Base-by-base conservation (phyloP, 306 rosid species). In the Prunus fruticosa region DNA sequence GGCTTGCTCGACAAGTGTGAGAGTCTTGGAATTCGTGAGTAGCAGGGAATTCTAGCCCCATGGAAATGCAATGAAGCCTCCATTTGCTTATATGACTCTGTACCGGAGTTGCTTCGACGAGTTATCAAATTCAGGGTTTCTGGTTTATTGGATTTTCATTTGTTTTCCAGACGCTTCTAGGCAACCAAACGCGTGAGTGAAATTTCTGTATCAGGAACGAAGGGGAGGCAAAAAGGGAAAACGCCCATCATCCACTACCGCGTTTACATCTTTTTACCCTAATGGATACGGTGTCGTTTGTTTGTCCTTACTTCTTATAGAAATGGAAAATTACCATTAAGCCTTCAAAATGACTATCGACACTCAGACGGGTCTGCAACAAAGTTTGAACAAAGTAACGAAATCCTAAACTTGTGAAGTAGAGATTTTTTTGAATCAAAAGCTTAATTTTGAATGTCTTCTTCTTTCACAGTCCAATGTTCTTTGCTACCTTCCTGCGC, bases 381-480 rank as follows among this genome's bases (percentile, higher is more conserved):
- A 38, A 34, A 34, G 41, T 34, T 6, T 34, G 41, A 34, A 34
- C 41, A 5, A 4, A 38, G 43, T 6, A 11, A 15, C 18, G 19
- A 23, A 20, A 56, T 56, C 61, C 61, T 20, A 3, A 19, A n/a
- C 25, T 10, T 19, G 61, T 56, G 3, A 22, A 46, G 14, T 23
- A 46, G 2, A 5, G 14, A 16, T 19, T 19, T 30, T 53, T 43
- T 7, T n/a, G 27, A n/a, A 58, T 5, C 14, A n/a, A 22, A 52
- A 32, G 32, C 46, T 34, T 51, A 56, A 30, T 54, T 56, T 75
- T 57, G 45, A 79, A 84, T 89, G 93, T 32, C 64, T 58, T 66
- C 72, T 76, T 80, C 84, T 6, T 73, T 80, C 70, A 46, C 67
- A 62, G 80, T 53, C 38, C 81, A 67, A 5, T 62, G 69, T 71